Base-by-base conservation (phyloP, 78 protist genomes). In the Dictyostelium firmibasis region DNA sequence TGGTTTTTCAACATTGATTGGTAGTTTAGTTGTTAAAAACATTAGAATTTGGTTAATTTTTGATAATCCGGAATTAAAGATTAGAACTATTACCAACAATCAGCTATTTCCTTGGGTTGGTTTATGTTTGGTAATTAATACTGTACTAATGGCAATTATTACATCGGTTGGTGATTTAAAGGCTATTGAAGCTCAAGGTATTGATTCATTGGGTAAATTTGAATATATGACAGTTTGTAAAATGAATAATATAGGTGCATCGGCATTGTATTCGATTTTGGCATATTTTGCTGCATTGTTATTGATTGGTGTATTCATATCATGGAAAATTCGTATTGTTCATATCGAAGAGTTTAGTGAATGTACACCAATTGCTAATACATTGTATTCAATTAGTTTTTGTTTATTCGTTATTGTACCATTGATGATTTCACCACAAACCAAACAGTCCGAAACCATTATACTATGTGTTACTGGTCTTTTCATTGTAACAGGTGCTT, bases 331-430 rank as follows among this genome's bases (percentile, higher is more conserved):
- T 75, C 47, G 94, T 43, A 89, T 70, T 2, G 87, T 89, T 2
- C 83, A 89, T 50, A 89, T 89, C 2, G 87, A 78, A 9, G 94
- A 89, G 74, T 89, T 89, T 25, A 89, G 82, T 27, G 94, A 89
- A 57, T 79, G 81, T 23, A 60, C 50, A 0, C 38, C 78, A 14
- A 87, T 87, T 41, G 86, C 82, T 0, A 78, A 78, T 2, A 79
- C 85, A 9, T 75, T 87, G 9, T 87, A 87, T 41, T 57, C 70
- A 0, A 64, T 50, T 10, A 25, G 44, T 69, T 87, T 87, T 33
- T 62, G 57, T 16, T 20, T 79, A 9, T 87, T 87, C 27, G 78
- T 78, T n/a, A 64, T 87, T 31, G 38, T 87, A 11, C 43, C 69
- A 14, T 31, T 87, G 16, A 38, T 87, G 86, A n/a, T 79, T 8